Percentiles rank a stretch among this genome's conserved stretches.
phyloP scores from a whole-genome alignment of 805 yeast species.

The Pichia kluyveri region DNA sequence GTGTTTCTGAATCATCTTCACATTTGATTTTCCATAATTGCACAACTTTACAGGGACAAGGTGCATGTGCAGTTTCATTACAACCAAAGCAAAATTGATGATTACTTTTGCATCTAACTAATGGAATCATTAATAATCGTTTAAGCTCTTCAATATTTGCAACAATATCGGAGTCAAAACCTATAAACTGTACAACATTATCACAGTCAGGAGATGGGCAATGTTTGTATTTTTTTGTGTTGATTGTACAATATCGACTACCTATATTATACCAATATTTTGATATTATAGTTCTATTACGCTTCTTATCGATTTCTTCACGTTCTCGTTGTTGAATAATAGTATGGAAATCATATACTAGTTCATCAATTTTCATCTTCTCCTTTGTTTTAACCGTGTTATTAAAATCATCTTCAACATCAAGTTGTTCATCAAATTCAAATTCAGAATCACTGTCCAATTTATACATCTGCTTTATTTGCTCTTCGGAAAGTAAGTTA shows the following conservation, averaged over 20 bases:
- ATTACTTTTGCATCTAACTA: conserved; percentile 55
- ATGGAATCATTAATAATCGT: conserved; percentile 37
- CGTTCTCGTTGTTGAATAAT: conserved; percentile 14
- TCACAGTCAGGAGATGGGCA: conserved; percentile 84
- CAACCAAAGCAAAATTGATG: conserved; percentile 80
- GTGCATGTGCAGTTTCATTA: conserved; percentile 62
- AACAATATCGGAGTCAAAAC: conserved; percentile 24
- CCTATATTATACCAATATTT: conserved; percentile 37
- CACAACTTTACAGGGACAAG: conserved; percentile 70
- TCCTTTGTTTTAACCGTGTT: neutral
- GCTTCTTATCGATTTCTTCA: conserved; percentile 14
- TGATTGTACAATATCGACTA: conserved; percentile 43
- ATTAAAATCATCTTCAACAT: neutral
- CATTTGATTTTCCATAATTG: conserved; percentile 71
- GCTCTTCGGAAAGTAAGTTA: conserved; percentile 11
- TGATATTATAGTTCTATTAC: conserved; percentile 21
- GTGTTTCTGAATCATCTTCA: conserved; percentile 79
- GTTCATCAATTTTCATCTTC: conserved; percentile 1
- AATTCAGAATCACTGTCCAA: conserved; percentile 1
- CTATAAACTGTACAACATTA: conserved; percentile 35
- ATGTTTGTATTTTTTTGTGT: conserved; percentile 45
- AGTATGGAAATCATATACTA: conserved; percentile 17
- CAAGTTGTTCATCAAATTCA: conserved; percentile 3
- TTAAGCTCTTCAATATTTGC: conserved; percentile 20
- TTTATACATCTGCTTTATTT: conserved; percentile 16